Base-by-base conservation (phyloP, 78 protist genomes). In the Chrysochromulina tobinii region DNA sequence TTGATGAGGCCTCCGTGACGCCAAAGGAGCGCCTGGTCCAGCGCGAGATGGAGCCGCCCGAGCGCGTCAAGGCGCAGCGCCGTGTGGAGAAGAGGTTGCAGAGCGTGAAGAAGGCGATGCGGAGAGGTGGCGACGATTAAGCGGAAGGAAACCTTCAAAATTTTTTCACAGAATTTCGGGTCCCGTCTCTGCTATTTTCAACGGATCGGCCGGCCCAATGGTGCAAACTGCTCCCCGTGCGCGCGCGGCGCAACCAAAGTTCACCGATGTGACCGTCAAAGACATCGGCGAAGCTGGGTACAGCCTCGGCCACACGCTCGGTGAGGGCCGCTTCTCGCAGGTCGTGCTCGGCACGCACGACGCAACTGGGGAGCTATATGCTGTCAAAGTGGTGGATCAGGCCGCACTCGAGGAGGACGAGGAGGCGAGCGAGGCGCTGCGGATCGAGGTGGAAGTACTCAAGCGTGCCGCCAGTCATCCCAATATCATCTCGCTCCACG, bases 361-460 rank as follows among this genome's bases (percentile, higher is more conserved):
- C 23, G 23, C 23, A 59, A 7, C 64, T 59, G 64, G 23, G 23
- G 64, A 7, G 12, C 23, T 59, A 12, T 7, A 59, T 14, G 64
- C 64, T 59, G 12, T 59, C 64, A 59, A 38, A 69, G 14, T 73
- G 55, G 8, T 73, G 27, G 15, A 12, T 0, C 27, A 67, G 73
- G 48, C 73, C 48, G 79, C 21, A 50, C 48, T 38, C 81, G 54
- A 12, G 81, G 83, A 51, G n/a, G 64, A 7, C 64, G 64, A 7
- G 64, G 64, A 7, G 64, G 64, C 7, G 64, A 7, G 64, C 23
- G 18, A 89, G 89, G 87, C 68, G 67, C 94, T 95, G 50, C 67
- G 11, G 90, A 72, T 9, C 88, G 86, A 93, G 92, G 95, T 96
- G 18, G 93, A 93, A 55, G 94, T 95, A 79, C 89, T 95, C 94